phyloP scores from a whole-genome alignment of 306 rosid species.

The Cicer judaicum region DNA sequence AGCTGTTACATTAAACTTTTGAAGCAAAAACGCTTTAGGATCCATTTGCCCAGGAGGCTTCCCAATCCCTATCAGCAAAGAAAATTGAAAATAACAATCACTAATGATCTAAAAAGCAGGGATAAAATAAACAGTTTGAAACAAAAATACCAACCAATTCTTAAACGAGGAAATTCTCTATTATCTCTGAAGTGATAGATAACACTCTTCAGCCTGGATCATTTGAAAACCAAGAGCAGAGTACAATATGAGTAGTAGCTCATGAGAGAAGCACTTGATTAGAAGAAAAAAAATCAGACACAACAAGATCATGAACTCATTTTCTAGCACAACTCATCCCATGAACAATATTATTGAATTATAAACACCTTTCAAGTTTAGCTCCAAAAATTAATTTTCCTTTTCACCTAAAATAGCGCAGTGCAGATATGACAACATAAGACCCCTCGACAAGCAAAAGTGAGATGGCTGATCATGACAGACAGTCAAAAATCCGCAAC shows the following conservation, averaged over 20 bases:
- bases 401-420: conserved; percentile 27
- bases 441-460: not conserved
- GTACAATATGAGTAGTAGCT: conserved; percentile 27
- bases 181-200: conserved; percentile 80
- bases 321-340: conserved; percentile 35
- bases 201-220: conserved; percentile 80
- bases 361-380: conserved; percentile 25
- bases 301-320: conserved; percentile 38
- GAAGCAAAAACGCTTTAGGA: conserved; percentile 95
- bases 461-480: conserved; percentile 1
- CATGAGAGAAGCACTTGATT: conserved; percentile 32
- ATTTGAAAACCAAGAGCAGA: conserved; percentile 40
- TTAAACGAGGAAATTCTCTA: conserved; percentile 78
- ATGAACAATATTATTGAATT: conserved; percentile 31
- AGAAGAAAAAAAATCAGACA: conserved; percentile 23
- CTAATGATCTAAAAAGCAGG: not conserved
- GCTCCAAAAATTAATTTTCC: conserved; percentile 20
- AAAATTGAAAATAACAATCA: conserved; percentile 29
- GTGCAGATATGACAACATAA: conserved; percentile 28
- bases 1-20: conserved; percentile 76
- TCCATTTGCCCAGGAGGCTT: conserved; percentile 99
- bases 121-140: conserved; percentile 10
- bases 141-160: conserved; percentile 72
- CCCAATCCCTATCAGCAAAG: conserved; percentile 69
- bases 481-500: not conserved